These are phyloP conservation scores for Byssothecium circinans DNA, from an alignment of 2,329 filamentous ascomycete genomes.

Conservation along the genomic window DNA sequence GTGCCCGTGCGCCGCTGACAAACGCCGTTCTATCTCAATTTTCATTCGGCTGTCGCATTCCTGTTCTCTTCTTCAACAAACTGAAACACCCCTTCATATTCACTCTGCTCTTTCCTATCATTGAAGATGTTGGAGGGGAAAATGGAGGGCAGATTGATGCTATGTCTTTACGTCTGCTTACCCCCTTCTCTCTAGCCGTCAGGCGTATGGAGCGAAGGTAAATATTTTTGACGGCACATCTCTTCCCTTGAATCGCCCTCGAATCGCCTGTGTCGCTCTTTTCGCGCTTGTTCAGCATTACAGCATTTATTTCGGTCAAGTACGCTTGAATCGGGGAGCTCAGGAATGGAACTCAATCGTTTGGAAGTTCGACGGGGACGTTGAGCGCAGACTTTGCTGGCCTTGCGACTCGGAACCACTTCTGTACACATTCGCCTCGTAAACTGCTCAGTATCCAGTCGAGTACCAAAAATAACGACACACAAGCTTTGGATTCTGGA, in stretches of 20 bases:
- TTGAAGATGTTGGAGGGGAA: constrained; percentile 68
- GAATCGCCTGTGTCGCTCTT: too few species aligned
- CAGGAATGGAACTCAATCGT: too few species aligned
- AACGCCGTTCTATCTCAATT: constrained; percentile 23
- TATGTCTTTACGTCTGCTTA: constrained; percentile 55
- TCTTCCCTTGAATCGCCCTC: constrained; percentile 8
- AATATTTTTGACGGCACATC: constrained; percentile 51
- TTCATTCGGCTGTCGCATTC: constrained; percentile 19
- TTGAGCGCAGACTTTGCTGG: too few species aligned
- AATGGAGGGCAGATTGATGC: constrained; percentile 61
- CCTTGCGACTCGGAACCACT: too few species aligned
- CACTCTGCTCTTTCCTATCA: constrained; percentile 64
- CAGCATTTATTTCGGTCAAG: too few species aligned
- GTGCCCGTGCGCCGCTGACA: constrained; percentile 25
- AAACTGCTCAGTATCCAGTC: too few species aligned
- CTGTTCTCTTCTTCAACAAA: constrained; percentile 40
- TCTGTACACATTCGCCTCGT: too few species aligned
- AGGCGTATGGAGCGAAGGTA: constrained; percentile 48
- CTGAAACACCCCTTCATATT: constrained; percentile 59
- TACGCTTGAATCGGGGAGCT: too few species aligned
- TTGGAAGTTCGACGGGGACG: too few species aligned
- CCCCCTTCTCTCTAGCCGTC: constrained; percentile 54
- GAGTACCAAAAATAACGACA: too few species aligned
- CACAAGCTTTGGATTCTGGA: too few species aligned
- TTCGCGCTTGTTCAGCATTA: too few species aligned